Evolutionary conservation across 306 rosid genomes (phyloP), one percentile per base, ranked within the genome.

Genomic region (Delonix regia): DNA sequence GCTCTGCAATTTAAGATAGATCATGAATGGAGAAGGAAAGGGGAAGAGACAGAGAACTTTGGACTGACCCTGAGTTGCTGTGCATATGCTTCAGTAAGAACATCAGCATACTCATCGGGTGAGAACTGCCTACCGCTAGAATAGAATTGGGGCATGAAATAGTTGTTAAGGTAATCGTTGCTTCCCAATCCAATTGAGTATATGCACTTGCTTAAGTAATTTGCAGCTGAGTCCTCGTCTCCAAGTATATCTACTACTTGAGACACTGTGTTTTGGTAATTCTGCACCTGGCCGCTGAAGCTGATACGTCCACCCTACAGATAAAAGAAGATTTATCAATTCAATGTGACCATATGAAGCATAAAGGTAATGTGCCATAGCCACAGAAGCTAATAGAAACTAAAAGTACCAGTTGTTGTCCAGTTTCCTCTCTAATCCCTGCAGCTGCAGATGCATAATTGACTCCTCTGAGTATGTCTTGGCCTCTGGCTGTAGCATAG

Each of bases 391-490:
- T 28, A 21, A 25, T 33, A 33, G 33, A 11, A 34, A 27, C 25
- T 6, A 68, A 7, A 11, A 7, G 51, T 73, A 95, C 99, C 97
- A 95, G 66, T 75, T 95, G 99, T 16, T 69, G 97, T 39, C 99
- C 99, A 9, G 98, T 95, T 87, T 93, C 99, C 11, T 93, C 97
- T 84, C 98, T 88, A 11, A 95, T 95, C 80, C 98, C 99, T 2
- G 99, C 98, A 38, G 99, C 99, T 52, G 98, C 99, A 2, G 99
- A 95, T 53, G 99, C 99, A 85, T 87, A 95, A 75, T 95, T 95
- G 6, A 91, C 92, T 74, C 99, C 99, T 66, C 6, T 71, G 19
- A 95, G 92, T 25, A 95, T 85, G 52, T 87, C 87, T 84, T 70
- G 86, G 15, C 91, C 99, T 1, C 87, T 85, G 4, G 90, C 93